Conservation (phyloP, 805 yeast genomes). For the Naumovozyma baii region DNA sequence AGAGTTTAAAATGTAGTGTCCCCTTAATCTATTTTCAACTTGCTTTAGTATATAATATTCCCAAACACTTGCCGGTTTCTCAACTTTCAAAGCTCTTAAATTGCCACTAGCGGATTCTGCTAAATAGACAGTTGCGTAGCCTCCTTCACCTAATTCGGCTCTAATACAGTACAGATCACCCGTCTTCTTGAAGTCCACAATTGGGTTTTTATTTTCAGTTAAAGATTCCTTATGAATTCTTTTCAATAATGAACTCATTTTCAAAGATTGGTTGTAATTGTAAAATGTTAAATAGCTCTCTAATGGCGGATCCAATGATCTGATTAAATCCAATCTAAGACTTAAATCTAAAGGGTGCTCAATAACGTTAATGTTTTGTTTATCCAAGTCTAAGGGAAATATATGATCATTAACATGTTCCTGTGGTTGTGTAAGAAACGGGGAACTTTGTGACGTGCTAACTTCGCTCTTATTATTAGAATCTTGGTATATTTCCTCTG, state of each 20-base stretch:
- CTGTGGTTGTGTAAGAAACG: conserved; percentile 26
- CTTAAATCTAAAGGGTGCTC: conserved; percentile 40
- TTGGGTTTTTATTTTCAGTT: conserved; percentile 26
- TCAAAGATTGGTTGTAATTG: conserved; percentile 25
- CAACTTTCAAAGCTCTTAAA: conserved; percentile 61
- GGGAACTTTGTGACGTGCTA: conserved; percentile 19
- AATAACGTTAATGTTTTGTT: conserved; percentile 4
- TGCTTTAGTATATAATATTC: conserved; percentile 66
- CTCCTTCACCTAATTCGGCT: conserved; percentile 66
- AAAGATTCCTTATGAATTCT: conserved; percentile 33
- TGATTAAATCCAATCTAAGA: conserved; percentile 33
- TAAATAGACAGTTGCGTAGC: conserved; percentile 65
- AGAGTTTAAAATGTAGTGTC: conserved; percentile 25
- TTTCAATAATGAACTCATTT: conserved; percentile 30
- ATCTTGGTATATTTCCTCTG: conserved; percentile 1
- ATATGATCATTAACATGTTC: background rate
- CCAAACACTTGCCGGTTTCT: conserved; percentile 64
- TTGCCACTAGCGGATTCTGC: conserved; percentile 51
- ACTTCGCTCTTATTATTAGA: background rate
- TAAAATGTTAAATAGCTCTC: conserved; percentile 26
- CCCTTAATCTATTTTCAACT: conserved; percentile 36
- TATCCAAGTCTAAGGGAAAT: background rate
- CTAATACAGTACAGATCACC: conserved; percentile 30
- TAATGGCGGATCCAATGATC: conserved; percentile 32
- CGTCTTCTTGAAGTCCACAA: conserved; percentile 28